Base-by-base conservation (phyloP, 768 basidiomycete species). In the Leccinum rimulosum region DNA sequence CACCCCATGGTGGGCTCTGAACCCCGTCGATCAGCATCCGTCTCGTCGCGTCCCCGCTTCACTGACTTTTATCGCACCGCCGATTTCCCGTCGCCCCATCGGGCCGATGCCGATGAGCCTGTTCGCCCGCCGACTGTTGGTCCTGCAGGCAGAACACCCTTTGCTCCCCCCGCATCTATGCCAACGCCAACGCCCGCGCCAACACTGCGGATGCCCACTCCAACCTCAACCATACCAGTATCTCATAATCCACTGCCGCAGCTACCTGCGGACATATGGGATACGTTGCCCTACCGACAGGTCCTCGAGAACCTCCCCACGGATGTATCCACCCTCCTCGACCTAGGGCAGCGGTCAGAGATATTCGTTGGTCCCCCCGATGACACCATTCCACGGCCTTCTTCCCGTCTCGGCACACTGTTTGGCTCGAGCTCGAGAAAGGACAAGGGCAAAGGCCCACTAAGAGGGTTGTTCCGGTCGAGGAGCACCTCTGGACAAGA, bases 251-350 rank as follows among this genome's bases (percentile, higher is more conserved):
- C 87, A 5, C 82, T 91, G 9, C 89, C 89, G 0, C 59, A 68
- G 3, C 87, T 83, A 0, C 89, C 89, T 0, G 72, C 73, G 31
- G 83, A 90, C 66, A 55, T 90, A 8, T 87, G 85, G 69, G 77
- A 81, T 12, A 72, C 73, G 28, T 77, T 84, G 0, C 85, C 85
- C 0, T 88, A 88, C 68, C 79, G 80, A 54, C 71, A 75, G 1
- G 69, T 89, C 1, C 74, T 87, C 6, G 56, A 62, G 14, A 78
- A 79, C 55, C 79, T 87, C 17, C 84, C 82, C 1, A 75, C 77
- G 48, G 79, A 81, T 2, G 51, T 73, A 76, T 5, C 68, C 0
- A 54, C 57, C 3, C 55, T 69, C 9, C 52, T 66, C 9, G 66
- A 65, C 48, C 15, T 61, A 22, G 60, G 54, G 4, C 27, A 61